These are phyloP conservation scores for Starmerella roubikii DNA, from an alignment of 805 yeast genomes.

Conservation along the genomic window DNA sequence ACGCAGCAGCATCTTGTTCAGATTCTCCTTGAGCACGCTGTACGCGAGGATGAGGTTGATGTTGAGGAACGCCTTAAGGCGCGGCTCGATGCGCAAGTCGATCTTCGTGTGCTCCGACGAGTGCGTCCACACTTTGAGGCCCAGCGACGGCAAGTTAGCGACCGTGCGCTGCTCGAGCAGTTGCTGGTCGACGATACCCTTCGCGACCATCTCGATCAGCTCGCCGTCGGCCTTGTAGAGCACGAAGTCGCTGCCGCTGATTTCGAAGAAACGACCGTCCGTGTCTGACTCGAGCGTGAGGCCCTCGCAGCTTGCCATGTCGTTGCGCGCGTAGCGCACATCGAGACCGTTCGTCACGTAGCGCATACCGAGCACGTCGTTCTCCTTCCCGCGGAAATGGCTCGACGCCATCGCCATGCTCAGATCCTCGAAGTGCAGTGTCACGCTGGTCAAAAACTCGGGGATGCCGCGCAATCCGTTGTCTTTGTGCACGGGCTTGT, in stretches of 20 bases:
- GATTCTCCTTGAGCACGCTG: conserved; percentile 19
- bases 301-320: neutral
- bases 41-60: conserved; percentile 21
- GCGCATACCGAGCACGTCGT: conserved; percentile 17
- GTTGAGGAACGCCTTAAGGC: conserved; percentile 13
- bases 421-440: conserved; percentile 7
- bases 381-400: conserved; percentile 17
- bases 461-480: conserved; percentile 18
- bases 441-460: conserved; percentile 13
- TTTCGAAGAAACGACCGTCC: conserved; percentile 16
- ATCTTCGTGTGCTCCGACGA: conserved; percentile 1
- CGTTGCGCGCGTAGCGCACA: conserved; percentile 7
- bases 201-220: conserved; percentile 2
- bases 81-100: conserved; percentile 11
- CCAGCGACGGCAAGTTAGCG: conserved; percentile 11
- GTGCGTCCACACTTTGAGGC: conserved; percentile 6
- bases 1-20: conserved; percentile 17
- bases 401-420: conserved; percentile 18
- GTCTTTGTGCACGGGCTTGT: neutral
- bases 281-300: conserved; percentile 1
- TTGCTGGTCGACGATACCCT: conserved; percentile 3
- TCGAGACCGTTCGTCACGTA: conserved; percentile 5
- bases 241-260: conserved; percentile 8
- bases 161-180: conserved; percentile 3
- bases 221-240: conserved; percentile 14